Evolutionary conservation across 345 rosid genomes (phyloP).

Genomic region (Gossypium longicalyx): DNA sequence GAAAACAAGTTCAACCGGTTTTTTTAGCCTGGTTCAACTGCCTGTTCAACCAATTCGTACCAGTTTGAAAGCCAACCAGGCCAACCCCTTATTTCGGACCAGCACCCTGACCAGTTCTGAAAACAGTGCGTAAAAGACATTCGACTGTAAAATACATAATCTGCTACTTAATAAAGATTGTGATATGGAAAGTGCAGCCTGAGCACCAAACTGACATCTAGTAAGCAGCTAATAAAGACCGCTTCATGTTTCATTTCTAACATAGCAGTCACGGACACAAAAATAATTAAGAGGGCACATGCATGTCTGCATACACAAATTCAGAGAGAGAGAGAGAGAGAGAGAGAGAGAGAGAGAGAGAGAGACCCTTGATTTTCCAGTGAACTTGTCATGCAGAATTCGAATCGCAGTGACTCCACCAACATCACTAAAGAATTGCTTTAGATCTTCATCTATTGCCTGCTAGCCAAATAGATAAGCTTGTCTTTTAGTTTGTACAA

Average conservation of each 20-base stretch:
- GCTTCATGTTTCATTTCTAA: not conserved
- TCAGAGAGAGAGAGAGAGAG: slow-evolving; percentile 13
- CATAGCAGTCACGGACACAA: not conserved
- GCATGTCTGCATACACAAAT: not conserved
- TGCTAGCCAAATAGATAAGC: slow-evolving; percentile 28
- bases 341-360: slow-evolving; percentile 34
- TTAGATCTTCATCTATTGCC: slow-evolving; percentile 65
- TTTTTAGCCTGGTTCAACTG: too few relatives aligned
- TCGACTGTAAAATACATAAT: not conserved
- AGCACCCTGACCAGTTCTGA: too few relatives aligned
- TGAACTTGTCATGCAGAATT: slow-evolving; percentile 65
- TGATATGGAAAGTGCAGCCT: not conserved
- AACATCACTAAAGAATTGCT: slow-evolving; percentile 57
- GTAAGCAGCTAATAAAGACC: not conserved
- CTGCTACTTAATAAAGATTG: not conserved
- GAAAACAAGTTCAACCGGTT: too few relatives aligned
- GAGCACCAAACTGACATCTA: not conserved
- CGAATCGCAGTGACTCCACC: slow-evolving; percentile 77
- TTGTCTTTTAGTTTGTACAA: too few relatives aligned
- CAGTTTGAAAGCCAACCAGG: too few relatives aligned
- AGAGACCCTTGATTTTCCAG: slow-evolving; percentile 83
- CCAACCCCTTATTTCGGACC: too few relatives aligned
- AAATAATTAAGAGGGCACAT: not conserved
- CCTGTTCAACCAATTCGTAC: too few relatives aligned
- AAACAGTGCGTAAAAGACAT: not conserved